Conservation (phyloP, 305 asterid species). For the Solanum chacoense region DNA sequence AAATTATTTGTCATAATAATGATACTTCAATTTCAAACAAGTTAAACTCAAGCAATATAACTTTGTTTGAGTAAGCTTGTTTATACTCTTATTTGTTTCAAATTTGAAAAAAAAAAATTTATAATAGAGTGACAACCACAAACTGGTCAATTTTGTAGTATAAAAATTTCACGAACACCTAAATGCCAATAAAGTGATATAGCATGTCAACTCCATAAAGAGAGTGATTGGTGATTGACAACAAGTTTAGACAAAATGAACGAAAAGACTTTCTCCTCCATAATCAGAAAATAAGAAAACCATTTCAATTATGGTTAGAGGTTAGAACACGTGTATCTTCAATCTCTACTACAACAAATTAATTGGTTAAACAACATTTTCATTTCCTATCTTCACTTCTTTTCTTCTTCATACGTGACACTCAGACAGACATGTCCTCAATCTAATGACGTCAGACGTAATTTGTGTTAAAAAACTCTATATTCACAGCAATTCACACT, state of each 20-base stretch:
- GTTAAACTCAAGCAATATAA: not conserved
- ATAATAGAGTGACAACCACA: not conserved
- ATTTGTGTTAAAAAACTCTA: not conserved
- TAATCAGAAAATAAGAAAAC: not conserved
- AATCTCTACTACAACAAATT: not conserved
- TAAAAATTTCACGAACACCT: not conserved
- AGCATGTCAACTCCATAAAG: not conserved
- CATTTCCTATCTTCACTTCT: not conserved
- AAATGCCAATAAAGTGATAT: not conserved
- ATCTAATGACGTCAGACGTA: not conserved
- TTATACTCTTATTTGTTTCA: not conserved
- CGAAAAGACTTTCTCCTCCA: not conserved
- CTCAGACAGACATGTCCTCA: not conserved
- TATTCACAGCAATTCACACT: not conserved
- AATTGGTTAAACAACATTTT: not conserved
- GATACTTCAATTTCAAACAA: not conserved
- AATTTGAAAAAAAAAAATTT: not conserved
- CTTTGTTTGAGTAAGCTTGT: not conserved
- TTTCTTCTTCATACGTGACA: not conserved
- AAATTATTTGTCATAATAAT: not conserved
- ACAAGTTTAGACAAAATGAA: not conserved
- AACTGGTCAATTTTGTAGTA: not conserved
- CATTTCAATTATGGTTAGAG: not conserved
- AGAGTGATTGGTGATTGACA: not conserved
- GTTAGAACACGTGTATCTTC: not conserved